phyloP scores from a whole-genome alignment of 441 rosid species.

The Lepidium campestre region DNA sequence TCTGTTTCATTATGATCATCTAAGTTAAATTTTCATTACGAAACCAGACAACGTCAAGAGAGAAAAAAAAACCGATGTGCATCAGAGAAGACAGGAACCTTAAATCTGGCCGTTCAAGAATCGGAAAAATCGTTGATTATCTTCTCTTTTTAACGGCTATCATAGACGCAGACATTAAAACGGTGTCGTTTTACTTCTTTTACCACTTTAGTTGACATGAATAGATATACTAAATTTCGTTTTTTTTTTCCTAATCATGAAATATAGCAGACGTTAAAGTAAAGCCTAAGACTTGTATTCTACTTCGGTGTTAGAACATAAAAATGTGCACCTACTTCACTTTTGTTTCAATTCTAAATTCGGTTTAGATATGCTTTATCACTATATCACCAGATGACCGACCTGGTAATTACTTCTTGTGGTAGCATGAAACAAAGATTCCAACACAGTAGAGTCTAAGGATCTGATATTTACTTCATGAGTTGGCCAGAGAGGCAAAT shows the following conservation, averaged over 20 bases:
- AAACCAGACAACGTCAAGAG: neutral
- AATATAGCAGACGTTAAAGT: too few relatives aligned
- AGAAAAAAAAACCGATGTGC: neutral
- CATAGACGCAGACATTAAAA: neutral
- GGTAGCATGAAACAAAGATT: neutral
- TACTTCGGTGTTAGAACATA: neutral
- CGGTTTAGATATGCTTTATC: neutral
- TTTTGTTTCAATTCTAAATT: neutral
- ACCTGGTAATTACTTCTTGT: neutral
- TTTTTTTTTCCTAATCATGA: too few relatives aligned
- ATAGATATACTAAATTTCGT: too few relatives aligned
- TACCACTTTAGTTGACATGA: too few relatives aligned
- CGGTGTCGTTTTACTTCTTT: neutral
- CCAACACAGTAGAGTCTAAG: neutral
- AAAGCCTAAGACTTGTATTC: too few relatives aligned
- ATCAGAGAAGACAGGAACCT: neutral
- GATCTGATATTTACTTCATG: neutral
- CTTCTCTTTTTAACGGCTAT: neutral
- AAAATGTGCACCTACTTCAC: neutral
- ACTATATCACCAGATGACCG: neutral
- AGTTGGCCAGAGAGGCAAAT: neutral
- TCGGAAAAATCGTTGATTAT: neutral
- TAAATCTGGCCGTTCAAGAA: slow-evolving; percentile 2
- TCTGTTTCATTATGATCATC: slow-evolving; percentile 4
- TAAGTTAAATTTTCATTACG: neutral